Conservation (phyloP, 345 rosid species). For the Populus nigra region DNA sequence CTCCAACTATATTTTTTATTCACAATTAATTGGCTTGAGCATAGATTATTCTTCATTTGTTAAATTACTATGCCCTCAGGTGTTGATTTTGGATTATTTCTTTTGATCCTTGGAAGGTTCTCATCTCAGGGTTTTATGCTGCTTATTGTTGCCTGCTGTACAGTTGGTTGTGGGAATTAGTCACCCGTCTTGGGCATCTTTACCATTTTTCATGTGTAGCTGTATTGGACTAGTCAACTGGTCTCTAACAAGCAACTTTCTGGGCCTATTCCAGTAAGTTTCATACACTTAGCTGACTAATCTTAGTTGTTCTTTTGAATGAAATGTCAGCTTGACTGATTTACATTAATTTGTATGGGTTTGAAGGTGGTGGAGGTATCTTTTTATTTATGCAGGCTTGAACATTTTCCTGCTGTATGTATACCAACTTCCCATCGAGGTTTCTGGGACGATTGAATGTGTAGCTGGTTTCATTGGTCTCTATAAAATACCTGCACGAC, state of each 20-base stretch:
- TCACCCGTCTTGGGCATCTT: constrained; percentile 56
- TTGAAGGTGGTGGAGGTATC: constrained; percentile 56
- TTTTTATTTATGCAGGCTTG: constrained; percentile 44
- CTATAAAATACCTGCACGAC: constrained; percentile 40
- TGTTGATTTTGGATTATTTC: constrained; percentile 6
- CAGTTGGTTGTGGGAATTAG: constrained; percentile 54
- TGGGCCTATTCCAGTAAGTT: constrained; percentile 50
- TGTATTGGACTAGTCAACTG: constrained; percentile 50
- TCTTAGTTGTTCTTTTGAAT: not conserved
- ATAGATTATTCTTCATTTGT: not conserved
- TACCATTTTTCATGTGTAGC: constrained; percentile 55
- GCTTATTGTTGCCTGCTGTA: constrained; percentile 42
- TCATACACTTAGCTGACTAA: not conserved
- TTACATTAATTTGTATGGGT: constrained; percentile 13
- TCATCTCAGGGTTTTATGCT: constrained; percentile 44
- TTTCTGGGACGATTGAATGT: constrained; percentile 25
- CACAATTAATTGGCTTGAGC: not conserved
- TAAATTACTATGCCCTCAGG: not conserved
- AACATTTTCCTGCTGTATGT: constrained; percentile 43
- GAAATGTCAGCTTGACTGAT: constrained; percentile 10
- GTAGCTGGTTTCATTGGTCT: constrained; percentile 44
- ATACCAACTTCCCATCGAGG: constrained; percentile 47
- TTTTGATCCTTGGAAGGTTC: constrained; percentile 45
- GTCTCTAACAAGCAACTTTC: constrained; percentile 55
- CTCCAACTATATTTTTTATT: not conserved